Evolutionary conservation across 2,329 filamentous ascomycete genomes (phyloP).

Genomic region (Aspergillus brasiliensis): DNA sequence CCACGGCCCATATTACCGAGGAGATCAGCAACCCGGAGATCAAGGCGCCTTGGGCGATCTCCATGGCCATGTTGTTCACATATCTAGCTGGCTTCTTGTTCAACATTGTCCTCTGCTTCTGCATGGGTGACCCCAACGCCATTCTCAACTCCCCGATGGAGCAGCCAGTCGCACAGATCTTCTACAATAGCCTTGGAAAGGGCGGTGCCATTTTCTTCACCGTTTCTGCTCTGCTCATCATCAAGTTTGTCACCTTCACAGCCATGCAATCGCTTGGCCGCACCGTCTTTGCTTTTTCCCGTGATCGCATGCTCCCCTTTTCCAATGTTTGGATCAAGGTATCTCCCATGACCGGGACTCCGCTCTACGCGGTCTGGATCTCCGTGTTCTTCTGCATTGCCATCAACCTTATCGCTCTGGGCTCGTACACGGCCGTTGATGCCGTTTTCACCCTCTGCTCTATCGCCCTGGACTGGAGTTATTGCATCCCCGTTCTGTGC

Average conservation of each 20-base stretch:
- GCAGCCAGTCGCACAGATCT: conserved; percentile 6
- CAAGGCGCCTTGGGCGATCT: conserved; percentile 5
- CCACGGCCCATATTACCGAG: not conserved
- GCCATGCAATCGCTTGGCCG: conserved; percentile 6
- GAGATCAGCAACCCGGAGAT: conserved; percentile 5
- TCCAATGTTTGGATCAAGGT: conserved; percentile 4
- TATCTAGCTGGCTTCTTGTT: conserved; percentile 6
- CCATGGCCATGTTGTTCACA: conserved; percentile 4
- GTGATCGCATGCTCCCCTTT: conserved; percentile 6
- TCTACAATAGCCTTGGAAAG: conserved; percentile 4
- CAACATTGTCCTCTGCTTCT: conserved; percentile 8
- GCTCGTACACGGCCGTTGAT: conserved; percentile 2
- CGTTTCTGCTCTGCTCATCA: conserved; percentile 1
- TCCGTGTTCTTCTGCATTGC: conserved; percentile 3
- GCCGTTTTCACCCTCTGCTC: conserved; percentile 7
- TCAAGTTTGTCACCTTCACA: conserved; percentile 4
- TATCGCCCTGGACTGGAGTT: conserved; percentile 5
- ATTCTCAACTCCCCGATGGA: not conserved
- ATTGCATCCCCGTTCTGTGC: conserved; percentile 5
- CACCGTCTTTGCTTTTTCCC: conserved; percentile 1
- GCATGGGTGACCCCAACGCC: conserved; percentile 1
- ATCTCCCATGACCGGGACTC: not conserved
- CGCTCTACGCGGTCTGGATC: conserved; percentile 7
- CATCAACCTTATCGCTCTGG: conserved; percentile 5
- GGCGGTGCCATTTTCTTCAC: conserved; percentile 1